Conservation (phyloP, 1,284 basidiomycete genomes). For the Microbotryum intermedium region DNA sequence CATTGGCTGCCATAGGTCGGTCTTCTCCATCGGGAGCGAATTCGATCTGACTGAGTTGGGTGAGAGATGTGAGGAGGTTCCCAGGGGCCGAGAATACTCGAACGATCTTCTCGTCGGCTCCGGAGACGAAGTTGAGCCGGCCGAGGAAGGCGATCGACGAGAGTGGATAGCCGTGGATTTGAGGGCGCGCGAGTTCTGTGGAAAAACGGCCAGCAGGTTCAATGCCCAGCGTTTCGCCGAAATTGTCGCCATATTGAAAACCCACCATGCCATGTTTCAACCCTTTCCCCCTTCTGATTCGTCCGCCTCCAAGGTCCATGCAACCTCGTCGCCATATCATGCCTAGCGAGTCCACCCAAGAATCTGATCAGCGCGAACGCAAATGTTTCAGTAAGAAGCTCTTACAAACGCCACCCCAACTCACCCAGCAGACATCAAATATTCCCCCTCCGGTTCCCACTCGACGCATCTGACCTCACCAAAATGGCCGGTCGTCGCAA, state of each 20-base stretch:
- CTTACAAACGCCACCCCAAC: conserved; percentile 25
- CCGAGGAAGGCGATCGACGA: conserved; percentile 68
- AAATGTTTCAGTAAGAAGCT: not conserved
- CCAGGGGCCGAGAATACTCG: conserved; percentile 70
- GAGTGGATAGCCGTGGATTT: conserved; percentile 90
- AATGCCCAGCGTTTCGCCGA: too few relatives aligned
- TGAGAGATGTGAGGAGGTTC: too few relatives aligned
- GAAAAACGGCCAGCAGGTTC: not conserved
- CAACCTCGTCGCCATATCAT: conserved; percentile 81
- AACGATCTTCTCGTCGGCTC: conserved; percentile 85
- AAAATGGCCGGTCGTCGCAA: conserved; percentile 72
- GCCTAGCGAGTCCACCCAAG: conserved; percentile 41
- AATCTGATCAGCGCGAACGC: conserved; percentile 1
- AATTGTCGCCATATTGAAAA: not conserved
- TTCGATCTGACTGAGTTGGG: too few relatives aligned
- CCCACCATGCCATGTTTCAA: conserved; percentile 58
- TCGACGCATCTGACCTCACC: conserved; percentile 65
- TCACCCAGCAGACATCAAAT: conserved; percentile 72
- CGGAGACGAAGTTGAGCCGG: conserved; percentile 67
- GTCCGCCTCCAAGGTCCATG: conserved; percentile 50
- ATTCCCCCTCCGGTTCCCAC: conserved; percentile 78
- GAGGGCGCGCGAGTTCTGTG: conserved; percentile 67
- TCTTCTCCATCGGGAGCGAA: conserved; percentile 31
- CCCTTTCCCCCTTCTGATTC: conserved; percentile 10
- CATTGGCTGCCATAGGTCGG: conserved; percentile 55